Evolutionary conservation across 495 filamentous ascomycete genomes (phyloP).

Genomic region (Entonaema liquescens): DNA sequence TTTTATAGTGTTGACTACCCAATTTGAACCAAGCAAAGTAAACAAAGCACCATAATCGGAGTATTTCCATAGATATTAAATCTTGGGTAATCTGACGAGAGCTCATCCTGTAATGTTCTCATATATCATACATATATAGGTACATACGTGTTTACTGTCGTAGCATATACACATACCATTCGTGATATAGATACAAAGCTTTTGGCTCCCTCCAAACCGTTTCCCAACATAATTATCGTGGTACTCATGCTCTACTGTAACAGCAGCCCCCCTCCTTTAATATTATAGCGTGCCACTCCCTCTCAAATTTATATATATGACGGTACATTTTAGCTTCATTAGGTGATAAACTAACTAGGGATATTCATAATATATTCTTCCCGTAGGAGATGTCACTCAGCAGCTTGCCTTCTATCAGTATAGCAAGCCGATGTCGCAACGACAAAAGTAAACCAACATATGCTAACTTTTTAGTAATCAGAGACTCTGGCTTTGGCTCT

Average conservation of each 20-base stretch:
- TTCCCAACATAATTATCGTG: neutral
- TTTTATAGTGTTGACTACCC: too few relatives aligned
- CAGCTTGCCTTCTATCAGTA: constrained; percentile 21
- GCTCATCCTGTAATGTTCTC: neutral
- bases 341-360: constrained; percentile 22
- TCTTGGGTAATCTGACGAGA: neutral
- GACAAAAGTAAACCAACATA: constrained; percentile 15
- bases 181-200: constrained; percentile 13
- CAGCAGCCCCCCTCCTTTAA: neutral
- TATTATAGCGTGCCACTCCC: constrained; percentile 4
- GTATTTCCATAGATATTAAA: constrained; percentile 4
- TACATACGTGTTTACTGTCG: neutral
- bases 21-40: neutral
- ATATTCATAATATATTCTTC: constrained; percentile 31
- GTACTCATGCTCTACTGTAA: constrained; percentile 10
- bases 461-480: constrained; percentile 4
- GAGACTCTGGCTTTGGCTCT: neutral
- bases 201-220: neutral
- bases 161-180: neutral
- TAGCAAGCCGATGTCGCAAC: constrained; percentile 14
- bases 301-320: constrained; percentile 1
- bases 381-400: constrained; percentile 4
- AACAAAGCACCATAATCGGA: neutral
- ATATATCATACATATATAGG: neutral
- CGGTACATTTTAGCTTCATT: constrained; percentile 30